Conservation (phyloP, 2,329 filamentous ascomycete species). For the Cladophialophora carrionii region DNA sequence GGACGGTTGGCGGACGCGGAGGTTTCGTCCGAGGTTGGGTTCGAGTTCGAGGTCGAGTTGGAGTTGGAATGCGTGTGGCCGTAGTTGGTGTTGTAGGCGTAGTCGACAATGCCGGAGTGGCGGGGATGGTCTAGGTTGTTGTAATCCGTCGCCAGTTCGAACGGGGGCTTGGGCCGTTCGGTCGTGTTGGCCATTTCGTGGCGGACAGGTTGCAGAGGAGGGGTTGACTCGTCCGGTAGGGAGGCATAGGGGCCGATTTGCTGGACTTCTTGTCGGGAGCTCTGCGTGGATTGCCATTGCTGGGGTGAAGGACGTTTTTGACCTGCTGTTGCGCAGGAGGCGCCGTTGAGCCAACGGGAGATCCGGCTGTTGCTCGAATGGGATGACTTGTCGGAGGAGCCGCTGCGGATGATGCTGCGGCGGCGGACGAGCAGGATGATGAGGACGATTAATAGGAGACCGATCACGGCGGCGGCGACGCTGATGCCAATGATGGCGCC, state of each 20-base stretch:
- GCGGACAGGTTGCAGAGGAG: slow-evolving; percentile 23
- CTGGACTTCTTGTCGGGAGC: slow-evolving; percentile 21
- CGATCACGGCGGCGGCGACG: slow-evolving; percentile 61
- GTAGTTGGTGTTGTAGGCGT: slow-evolving; percentile 30
- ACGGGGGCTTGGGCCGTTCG: slow-evolving; percentile 34
- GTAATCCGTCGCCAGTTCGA: slow-evolving; percentile 34
- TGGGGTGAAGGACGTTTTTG: slow-evolving; percentile 17
- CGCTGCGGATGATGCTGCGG: slow-evolving; percentile 30
- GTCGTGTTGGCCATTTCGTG: slow-evolving; percentile 35
- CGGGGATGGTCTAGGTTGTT: slow-evolving; percentile 31
- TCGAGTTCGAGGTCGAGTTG: slow-evolving; percentile 23
- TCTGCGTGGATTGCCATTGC: slow-evolving; percentile 10
- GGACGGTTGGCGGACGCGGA: slow-evolving; percentile 4
- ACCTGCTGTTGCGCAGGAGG: slow-evolving; percentile 15
- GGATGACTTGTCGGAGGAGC: slow-evolving; percentile 29
- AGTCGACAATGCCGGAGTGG: slow-evolving; percentile 29
- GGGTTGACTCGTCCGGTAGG: slow-evolving; percentile 19
- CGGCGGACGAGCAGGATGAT: slow-evolving; percentile 59
- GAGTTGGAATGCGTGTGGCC: slow-evolving; percentile 31
- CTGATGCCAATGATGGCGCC: slow-evolving; percentile 66
- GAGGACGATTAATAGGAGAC: slow-evolving; percentile 56
- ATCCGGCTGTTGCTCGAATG: slow-evolving; percentile 30
- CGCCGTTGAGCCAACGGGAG: slow-evolving; percentile 33
- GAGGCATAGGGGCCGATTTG: slow-evolving; percentile 19
- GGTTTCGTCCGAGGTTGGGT: slow-evolving; percentile 11